phyloP scores from a whole-genome alignment of 495 filamentous ascomycete genomes.

The Hypoxylon fragiforme region DNA sequence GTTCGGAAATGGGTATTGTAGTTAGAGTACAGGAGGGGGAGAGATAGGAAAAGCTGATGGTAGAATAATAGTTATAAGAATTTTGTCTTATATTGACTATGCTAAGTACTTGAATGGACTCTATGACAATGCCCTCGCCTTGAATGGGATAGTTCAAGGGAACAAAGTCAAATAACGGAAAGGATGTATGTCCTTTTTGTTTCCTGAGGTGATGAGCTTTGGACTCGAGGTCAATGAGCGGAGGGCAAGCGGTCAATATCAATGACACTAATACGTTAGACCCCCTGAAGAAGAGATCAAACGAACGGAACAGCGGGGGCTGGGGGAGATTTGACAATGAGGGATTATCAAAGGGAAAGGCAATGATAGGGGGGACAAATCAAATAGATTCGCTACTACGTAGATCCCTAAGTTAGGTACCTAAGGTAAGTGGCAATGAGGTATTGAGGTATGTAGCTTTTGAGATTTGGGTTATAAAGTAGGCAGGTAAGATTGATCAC shows the following conservation, averaged over 20 bases:
- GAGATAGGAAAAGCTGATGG: constrained; percentile 30
- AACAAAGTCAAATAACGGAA: constrained; percentile 2
- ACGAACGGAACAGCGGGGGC: constrained; percentile 5
- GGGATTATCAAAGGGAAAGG: constrained; percentile 1
- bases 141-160: background rate
- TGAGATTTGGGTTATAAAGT: no score
- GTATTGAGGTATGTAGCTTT: no score
- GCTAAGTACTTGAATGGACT: constrained; percentile 51
- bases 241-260: constrained; percentile 26
- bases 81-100: constrained; percentile 57
- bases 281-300: constrained; percentile 19
- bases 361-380: background rate
- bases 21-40: constrained; percentile 25
- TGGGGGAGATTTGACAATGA: background rate
- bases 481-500: no score
- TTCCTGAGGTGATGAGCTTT: background rate
- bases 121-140: background rate
- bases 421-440: no score
- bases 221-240: constrained; percentile 12
- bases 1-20: constrained; percentile 18
- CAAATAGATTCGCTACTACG: background rate
- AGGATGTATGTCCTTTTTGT: constrained; percentile 18
- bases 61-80: constrained; percentile 44
- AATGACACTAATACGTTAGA: constrained; percentile 13
- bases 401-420: no score